A percentile compares a stretch with the other conserved stretches of the same genome.
These are phyloP conservation scores for Coemansia guatemalensis DNA, from an alignment of 192 early-diverging fungal species.

Conservation along the genomic window DNA sequence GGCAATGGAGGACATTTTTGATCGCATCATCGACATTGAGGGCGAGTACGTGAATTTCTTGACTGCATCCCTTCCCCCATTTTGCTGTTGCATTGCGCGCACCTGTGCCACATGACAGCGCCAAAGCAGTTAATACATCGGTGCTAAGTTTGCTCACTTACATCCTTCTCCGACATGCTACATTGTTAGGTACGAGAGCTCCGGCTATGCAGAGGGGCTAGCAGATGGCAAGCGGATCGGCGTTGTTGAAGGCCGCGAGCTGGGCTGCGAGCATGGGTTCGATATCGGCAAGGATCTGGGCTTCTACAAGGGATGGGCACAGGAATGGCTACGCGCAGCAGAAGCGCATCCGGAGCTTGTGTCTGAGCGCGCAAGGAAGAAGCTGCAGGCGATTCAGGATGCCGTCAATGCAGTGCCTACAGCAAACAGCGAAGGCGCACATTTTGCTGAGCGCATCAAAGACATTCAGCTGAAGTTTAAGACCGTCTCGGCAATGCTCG, in stretches of 20 bases:
- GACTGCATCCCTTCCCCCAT: background rate
- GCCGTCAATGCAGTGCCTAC: slow-evolving; percentile 20
- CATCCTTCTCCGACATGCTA: background rate
- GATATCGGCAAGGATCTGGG: slow-evolving; percentile 48
- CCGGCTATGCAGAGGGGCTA: slow-evolving; percentile 33
- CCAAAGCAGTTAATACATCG: background rate
- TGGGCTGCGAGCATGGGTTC: slow-evolving; percentile 45
- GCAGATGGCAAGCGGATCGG: slow-evolving; percentile 30
- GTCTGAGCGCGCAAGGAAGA: slow-evolving; percentile 26
- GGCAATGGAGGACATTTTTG: slow-evolving; percentile 17
- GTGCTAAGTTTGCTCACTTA: background rate
- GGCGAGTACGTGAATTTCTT: slow-evolving; percentile 22
- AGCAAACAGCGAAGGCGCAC: slow-evolving; percentile 32
- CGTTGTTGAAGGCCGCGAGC: slow-evolving; percentile 40
- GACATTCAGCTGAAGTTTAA: slow-evolving; percentile 44
- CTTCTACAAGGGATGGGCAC: slow-evolving; percentile 50
- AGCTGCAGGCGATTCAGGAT: slow-evolving; percentile 31
- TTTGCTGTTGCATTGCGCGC: background rate
- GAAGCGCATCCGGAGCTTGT: slow-evolving; percentile 24
- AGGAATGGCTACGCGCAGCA: slow-evolving; percentile 35
- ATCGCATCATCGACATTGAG: slow-evolving; percentile 21
- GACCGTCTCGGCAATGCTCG: slow-evolving; percentile 40
- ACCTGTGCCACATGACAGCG: background rate
- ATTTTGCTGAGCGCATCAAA: slow-evolving; percentile 37
- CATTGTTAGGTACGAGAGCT: slow-evolving; percentile 18